Base-by-base conservation (phyloP, 2,329 filamentous ascomycete genomes). In the Myriosclerotinia scirpicola region DNA sequence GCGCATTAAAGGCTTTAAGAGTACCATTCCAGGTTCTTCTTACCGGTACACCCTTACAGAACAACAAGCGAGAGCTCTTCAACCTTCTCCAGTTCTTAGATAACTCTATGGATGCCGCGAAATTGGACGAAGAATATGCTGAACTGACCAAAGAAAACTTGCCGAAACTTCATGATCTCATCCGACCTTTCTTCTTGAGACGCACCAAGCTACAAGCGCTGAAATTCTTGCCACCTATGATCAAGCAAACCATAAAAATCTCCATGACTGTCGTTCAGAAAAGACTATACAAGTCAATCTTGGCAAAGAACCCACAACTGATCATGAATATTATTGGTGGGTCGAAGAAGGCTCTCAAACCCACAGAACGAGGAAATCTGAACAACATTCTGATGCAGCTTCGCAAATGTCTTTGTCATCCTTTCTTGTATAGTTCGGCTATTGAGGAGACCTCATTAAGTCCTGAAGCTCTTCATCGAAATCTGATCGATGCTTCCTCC, bases 361-460 rank as follows among this genome's bases (percentile, higher is more conserved):
- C 84, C 38, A 84, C 83, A 20, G 93, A 98, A 67, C 86, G 90
- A 7, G 88, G 91, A 53, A 94, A 88, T 69, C 80, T 98, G 67
- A 97, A 90, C 83, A 99, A 99, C 73, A 97, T 99, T 50, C 79
- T 99, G 54, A 92, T 97, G 85, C 95, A 99, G 77, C 83, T 99
- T 22, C 87, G 95, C 22, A 98, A 97, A 77, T 96, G 92, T 71
- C 82, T 99, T 2, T 97, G 94, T 71, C 96, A 99, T 78, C 95
- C 96, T 0, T 99, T 98, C 76, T 88, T 98, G 60, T 99, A 97
- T 81, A 97, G 88, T 74, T 83, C 87, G 52, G 89, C 90, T 30
- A 95, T 99, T 67, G 96, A 99, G 78, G 95, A 99, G 77, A 87
- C 87, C 58, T 85, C 84, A 0, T 81, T 87, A 1, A 83, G 89